Evolutionary conservation across 228 moss, liverwort and hornwort genomes (phyloP), one percentile per base, ranked within the genome.

Genomic region (Sphagnum magellanicum): DNA sequence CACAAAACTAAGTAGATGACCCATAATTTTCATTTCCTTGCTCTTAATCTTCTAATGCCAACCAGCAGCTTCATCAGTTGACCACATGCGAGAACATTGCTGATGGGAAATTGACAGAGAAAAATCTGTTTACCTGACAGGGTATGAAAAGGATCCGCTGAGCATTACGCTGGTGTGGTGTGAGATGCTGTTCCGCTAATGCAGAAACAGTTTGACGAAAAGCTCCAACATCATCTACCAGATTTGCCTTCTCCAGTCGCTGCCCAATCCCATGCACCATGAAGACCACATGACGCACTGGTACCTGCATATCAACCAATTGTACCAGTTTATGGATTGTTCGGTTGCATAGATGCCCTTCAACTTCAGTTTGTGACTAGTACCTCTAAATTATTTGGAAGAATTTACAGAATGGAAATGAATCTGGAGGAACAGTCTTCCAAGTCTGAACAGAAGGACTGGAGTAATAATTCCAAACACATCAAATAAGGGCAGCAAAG

Each of bases 261-360:
- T 98, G 98, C 66, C 98, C 98, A 69, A 98, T 98, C 8, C 98
- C 98, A 74, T 98, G 94, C 67, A 98, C 94, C 98, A 98, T 94
- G 73, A 94, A 98, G 16, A 98, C 94, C 60, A 98, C 98, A 67
- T 98, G 98, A 53, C 86, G 88, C 72, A 98, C 98, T 74, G 98
- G 98, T 51, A 98, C 94, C 94, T 98, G 80, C 32, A 59, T 4
- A 51, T 63, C 6, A 17, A 60, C 12, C 58, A 69, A n/a, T 69
- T 67, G 67, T 50, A 14, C 67, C 49, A 13, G 8, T 50, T 67
- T 12, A 50, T 62, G 5, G 16, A 49, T 4, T 58, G 1, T 69
- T 4, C 5, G 4, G 6, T 69, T 12, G 46, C 5, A 49, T n/a
- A 58, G 11, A 52, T 68, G 13, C 67, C 51, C 55, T 57, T 57